A percentile compares a stretch with the other conserved stretches of the same genome.
These are phyloP conservation scores for Hura crepitans DNA, from an alignment of 441 rosid genomes.

Conservation along the genomic window DNA sequence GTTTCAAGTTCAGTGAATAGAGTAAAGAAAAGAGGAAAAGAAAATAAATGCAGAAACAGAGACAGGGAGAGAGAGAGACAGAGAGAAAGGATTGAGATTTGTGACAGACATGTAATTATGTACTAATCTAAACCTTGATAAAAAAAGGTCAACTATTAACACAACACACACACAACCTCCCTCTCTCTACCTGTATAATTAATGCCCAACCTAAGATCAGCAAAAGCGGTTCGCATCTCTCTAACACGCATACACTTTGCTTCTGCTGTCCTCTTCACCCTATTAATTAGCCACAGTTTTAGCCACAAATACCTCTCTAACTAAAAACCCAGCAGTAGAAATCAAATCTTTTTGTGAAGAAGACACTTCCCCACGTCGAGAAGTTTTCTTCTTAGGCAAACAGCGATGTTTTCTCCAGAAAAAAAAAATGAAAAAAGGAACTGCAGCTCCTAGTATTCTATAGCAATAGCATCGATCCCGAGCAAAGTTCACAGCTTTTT, in stretches of 20 bases:
- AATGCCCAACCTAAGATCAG: constrained; percentile 32
- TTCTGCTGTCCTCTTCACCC: constrained; percentile 14
- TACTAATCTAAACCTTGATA: constrained; percentile 14
- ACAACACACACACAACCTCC: neutral
- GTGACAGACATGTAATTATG: constrained; percentile 14
- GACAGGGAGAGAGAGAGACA: constrained; percentile 9
- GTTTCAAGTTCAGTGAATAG: neutral
- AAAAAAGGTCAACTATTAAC: constrained; percentile 6
- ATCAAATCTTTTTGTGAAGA: neutral
- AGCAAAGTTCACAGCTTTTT: constrained; percentile 2
- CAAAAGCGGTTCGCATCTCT: constrained; percentile 20
- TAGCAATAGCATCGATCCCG: constrained; percentile 19
- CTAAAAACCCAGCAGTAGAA: constrained; percentile 19
- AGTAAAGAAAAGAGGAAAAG: neutral
- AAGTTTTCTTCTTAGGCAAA: constrained; percentile 25
- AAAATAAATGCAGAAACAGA: constrained; percentile 22
- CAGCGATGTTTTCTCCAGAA: neutral
- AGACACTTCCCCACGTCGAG: neutral
- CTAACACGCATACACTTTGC: constrained; percentile 1
- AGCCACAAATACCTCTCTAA: constrained; percentile 35
- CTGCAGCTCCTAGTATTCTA: too few relatives aligned
- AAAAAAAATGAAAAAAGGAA: neutral
- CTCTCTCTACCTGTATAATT: constrained; percentile 25
- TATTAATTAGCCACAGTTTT: constrained; percentile 40
- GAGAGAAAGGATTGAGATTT: neutral